Evolutionary conservation across 257 asterid genomes (phyloP).

Genomic region (Verbena officinalis): DNA sequence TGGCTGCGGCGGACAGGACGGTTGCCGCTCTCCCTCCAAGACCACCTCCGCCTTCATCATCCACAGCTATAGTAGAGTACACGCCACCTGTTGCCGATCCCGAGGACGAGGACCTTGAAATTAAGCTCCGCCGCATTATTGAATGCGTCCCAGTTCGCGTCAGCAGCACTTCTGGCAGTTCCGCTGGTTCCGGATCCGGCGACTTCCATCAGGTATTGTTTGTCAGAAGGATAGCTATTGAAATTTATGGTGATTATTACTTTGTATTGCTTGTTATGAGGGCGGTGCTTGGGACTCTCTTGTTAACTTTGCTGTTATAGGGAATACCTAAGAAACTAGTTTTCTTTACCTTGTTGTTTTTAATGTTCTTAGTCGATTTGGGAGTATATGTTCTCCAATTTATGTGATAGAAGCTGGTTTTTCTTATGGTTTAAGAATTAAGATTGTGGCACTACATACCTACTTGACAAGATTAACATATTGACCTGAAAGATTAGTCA

Average conservation of each 20-base stretch:
- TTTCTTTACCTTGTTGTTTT: not conserved
- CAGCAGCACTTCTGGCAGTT: constrained; percentile 93
- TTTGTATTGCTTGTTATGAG: not conserved
- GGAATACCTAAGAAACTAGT: not conserved
- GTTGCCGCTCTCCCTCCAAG: constrained; percentile 55
- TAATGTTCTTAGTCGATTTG: not conserved
- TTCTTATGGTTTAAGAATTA: not conserved
- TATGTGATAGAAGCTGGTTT: constrained; percentile 6
- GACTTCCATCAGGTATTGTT: constrained; percentile 94
- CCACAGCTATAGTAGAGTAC: constrained; percentile 78
- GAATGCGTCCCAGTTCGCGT: constrained; percentile 96
- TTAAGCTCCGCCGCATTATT: constrained; percentile 92
- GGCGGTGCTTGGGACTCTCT: not conserved
- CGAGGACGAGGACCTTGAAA: constrained; percentile 93
- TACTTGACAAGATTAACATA: not conserved
- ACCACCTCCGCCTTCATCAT: constrained; percentile 43
- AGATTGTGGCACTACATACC: not conserved
- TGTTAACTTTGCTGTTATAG: not conserved
- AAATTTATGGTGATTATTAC: not conserved
- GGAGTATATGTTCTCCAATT: not conserved
- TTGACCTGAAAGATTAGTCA: not conserved
- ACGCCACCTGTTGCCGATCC: constrained; percentile 60
- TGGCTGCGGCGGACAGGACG: constrained; percentile 51
- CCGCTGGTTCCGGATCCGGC: constrained; percentile 99
- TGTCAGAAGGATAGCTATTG: not conserved